Conservation (phyloP, 2,329 filamentous ascomycete genomes). For the Neofusicoccum sp. region DNA sequence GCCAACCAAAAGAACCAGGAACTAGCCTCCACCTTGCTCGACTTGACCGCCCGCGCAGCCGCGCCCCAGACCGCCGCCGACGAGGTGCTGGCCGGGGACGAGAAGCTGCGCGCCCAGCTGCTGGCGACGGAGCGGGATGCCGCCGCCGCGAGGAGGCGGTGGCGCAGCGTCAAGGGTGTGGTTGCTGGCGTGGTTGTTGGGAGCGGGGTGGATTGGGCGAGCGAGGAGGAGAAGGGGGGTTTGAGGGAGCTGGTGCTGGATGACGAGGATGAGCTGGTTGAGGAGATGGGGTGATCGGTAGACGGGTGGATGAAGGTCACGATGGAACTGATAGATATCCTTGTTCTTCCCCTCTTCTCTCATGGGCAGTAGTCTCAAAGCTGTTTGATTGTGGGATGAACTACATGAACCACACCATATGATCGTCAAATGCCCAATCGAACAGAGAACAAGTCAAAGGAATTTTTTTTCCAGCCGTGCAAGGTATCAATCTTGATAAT, state of each 20-base stretch:
- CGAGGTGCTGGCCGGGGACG: conserved; percentile 48
- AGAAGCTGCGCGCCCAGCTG: conserved; percentile 58
- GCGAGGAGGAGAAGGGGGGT: conserved; percentile 55
- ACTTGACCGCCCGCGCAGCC: conserved; percentile 54
- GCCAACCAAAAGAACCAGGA: conserved; percentile 63
- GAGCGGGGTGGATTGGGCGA: conserved; percentile 81
- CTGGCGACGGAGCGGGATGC: conserved; percentile 61
- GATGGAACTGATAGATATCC: background rate
- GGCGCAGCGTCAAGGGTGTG: conserved; percentile 76
- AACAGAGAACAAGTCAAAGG: background rate
- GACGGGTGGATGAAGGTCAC: background rate
- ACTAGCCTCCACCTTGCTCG: conserved; percentile 64
- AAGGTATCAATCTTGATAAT: conserved; percentile 13
- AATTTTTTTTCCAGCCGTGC: background rate
- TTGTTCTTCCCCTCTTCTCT: background rate
- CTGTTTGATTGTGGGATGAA: background rate
- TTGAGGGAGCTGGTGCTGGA: conserved; percentile 74
- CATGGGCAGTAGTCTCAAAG: no score
- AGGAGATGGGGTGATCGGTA: background rate
- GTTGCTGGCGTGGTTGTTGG: conserved; percentile 78
- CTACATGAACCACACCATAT: background rate
- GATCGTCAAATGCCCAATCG: background rate
- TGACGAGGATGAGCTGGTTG: conserved; percentile 46
- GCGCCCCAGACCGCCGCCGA: conserved; percentile 54
- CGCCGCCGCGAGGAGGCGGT: conserved; percentile 65